Base-by-base conservation (phyloP, 83 land plant species). In the Picea mariana region DNA sequence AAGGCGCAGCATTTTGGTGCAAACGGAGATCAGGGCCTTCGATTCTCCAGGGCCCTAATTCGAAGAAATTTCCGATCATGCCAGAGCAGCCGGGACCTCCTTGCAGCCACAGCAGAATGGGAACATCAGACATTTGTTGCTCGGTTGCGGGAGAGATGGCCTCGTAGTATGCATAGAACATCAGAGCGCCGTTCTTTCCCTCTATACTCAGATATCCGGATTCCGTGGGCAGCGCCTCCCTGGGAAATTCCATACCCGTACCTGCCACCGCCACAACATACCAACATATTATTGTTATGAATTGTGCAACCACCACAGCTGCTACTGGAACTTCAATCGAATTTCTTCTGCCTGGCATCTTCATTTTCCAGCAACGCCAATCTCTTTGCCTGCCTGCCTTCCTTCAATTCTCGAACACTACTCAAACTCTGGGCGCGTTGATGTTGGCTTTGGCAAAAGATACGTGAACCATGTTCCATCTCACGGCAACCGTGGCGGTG, bases 11-110 rank as follows among this genome's bases (percentile, higher is more conserved):
- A 81, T 73, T 96, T 91, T 5, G 76, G 85, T 24, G 77, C 6
- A 75, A 58, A 26, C 77, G 59, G 4, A 75, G 18, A 27, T 75
- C 77, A 44, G 49, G 49, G 0, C 49, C 26, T 20, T 20, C 59
- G 27, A 75, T 58, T 75, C 77, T 75, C 77, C 77, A 75, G 5
- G 77, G 99, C 20, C 99, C 99, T n/a, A 96, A 81, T 87, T 94
- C 97, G 78, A 83, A 83, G 88, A 96, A 87, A 84, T 96, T 94
- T n/a, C 93, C 97, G 23, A 89, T 26, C 92, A 93, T 84, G 77
- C 97, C 90, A 26, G 97, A 96, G 88, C 99, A 94, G 61, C 97
- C 97, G 27, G 99, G 99, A 69, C 97, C 97, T 13, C 97, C 99
- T 75, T 96, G 95, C 76, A 96, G 89, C 98, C 98, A 96, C 59